phyloP scores from a whole-genome alignment of 2,329 filamentous ascomycete species.

The Zymoseptoria brevis region DNA sequence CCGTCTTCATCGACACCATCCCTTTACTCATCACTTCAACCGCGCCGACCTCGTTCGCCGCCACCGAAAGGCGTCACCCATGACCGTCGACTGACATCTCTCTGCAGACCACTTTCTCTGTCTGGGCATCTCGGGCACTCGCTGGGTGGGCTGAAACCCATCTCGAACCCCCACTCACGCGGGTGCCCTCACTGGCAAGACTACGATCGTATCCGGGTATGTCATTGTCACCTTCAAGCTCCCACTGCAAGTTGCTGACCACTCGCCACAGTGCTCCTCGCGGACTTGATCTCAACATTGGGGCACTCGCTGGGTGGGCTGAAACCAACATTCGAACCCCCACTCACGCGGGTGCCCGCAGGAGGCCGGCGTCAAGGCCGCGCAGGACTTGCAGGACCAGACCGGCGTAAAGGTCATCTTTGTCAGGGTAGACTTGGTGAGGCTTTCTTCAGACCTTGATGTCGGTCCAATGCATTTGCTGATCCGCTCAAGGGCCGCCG shows the following conservation, averaged over 20 bases:
- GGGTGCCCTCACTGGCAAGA: constrained; percentile 56
- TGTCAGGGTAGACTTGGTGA: no score
- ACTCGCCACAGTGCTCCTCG: constrained; percentile 54
- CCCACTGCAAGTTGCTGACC: constrained; percentile 25
- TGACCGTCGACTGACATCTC: background rate
- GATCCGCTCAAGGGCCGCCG: no score
- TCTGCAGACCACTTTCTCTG: background rate
- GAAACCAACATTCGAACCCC: constrained; percentile 49
- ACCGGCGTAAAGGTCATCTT: no score
- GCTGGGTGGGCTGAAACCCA: background rate
- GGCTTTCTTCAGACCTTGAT: no score
- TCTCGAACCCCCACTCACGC: constrained; percentile 61
- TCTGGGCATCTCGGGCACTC: background rate
- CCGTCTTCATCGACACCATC: background rate
- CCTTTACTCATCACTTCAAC: background rate
- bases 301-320: constrained; percentile 67
- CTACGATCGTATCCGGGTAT: constrained; percentile 60
- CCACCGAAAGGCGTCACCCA: background rate
- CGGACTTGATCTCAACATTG: constrained; percentile 72
- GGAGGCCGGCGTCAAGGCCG: no score
- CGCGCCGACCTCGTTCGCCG: background rate
- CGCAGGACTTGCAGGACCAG: no score
- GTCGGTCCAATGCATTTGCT: no score
- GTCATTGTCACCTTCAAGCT: constrained; percentile 15
- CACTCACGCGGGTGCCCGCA: constrained; percentile 65